Conservation (phyloP, 331 rosid genomes). For the Malus hybrid region DNA sequence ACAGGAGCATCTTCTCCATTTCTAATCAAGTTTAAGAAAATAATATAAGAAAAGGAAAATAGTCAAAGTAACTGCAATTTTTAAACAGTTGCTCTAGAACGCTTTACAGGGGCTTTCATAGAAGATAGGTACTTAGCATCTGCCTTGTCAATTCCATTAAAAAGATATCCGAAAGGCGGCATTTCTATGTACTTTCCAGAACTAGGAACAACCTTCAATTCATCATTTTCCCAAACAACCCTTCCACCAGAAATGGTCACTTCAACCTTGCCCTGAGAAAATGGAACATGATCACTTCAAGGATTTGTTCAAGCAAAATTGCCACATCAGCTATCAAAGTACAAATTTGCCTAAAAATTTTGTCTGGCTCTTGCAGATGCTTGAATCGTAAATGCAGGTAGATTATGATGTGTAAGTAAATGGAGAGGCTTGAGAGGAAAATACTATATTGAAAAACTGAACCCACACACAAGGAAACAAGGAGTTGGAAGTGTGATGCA, state of each 20-base stretch:
- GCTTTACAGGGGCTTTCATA: slow-evolving; percentile 68
- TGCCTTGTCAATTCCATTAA: slow-evolving; percentile 56
- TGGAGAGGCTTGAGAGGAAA: not conserved
- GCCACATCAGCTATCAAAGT: not conserved
- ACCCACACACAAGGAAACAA: not conserved
- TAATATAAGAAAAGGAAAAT: not conserved
- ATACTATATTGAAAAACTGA: not conserved
- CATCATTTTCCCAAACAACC: slow-evolving; percentile 84
- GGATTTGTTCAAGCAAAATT: not conserved
- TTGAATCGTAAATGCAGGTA: not conserved
- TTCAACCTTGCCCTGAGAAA: slow-evolving; percentile 79
- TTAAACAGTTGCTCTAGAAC: slow-evolving; percentile 30
- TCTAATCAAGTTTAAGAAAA: not conserved
- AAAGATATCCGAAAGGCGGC: slow-evolving; percentile 66
- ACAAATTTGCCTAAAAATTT: too few relatives aligned
- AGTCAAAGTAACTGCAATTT: not conserved
- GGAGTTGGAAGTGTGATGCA: not conserved
- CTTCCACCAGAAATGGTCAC: slow-evolving; percentile 88
- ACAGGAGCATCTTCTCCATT: not conserved
- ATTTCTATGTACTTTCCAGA: slow-evolving; percentile 65
- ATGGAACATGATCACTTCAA: slow-evolving; percentile 49
- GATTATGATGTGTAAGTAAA: not conserved
- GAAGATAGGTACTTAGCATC: slow-evolving; percentile 64
- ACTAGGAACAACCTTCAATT: slow-evolving; percentile 73
- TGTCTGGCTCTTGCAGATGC: not conserved